Evolutionary conservation across 2,329 filamentous ascomycete genomes (phyloP).

Genomic region (Cladosporium sp.): DNA sequence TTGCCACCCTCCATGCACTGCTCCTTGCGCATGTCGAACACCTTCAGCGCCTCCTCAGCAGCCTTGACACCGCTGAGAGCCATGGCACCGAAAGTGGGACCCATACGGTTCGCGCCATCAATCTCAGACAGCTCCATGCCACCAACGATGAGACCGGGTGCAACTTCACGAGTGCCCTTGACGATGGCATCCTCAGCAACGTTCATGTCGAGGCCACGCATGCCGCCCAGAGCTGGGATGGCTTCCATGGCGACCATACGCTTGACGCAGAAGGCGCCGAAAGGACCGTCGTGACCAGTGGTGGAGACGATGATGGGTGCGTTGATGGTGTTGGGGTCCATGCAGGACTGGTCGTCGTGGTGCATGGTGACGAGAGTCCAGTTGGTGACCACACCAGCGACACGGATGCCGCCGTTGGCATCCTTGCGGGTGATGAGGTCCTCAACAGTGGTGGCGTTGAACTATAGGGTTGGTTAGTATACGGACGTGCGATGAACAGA

Average conservation of each 20-base stretch:
- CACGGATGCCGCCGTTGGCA: constrained; percentile 56
- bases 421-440: constrained; percentile 81
- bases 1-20: constrained; percentile 61
- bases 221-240: constrained; percentile 81
- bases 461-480: constrained; percentile 39
- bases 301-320: constrained; percentile 85
- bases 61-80: constrained; percentile 84
- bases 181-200: constrained; percentile 89
- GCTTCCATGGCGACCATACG: constrained; percentile 84
- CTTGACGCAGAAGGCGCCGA: constrained; percentile 89
- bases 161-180: constrained; percentile 84
- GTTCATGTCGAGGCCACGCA: constrained; percentile 94
- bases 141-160: constrained; percentile 85
- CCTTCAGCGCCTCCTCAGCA: constrained; percentile 77
- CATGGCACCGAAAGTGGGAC: constrained; percentile 87
- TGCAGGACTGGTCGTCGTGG: constrained; percentile 70
- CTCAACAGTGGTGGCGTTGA: constrained; percentile 91
- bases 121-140: constrained; percentile 61
- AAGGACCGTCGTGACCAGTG: constrained; percentile 87
- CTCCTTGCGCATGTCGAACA: constrained; percentile 75
- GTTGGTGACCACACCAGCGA: constrained; percentile 91
- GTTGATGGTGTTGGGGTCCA: constrained; percentile 98
- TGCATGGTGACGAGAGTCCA: constrained; percentile 80
- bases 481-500: too few relatives aligned
- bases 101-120: constrained; percentile 77